Conservation (phyloP, 345 rosid species). For the Eucalyptus coolabah region DNA sequence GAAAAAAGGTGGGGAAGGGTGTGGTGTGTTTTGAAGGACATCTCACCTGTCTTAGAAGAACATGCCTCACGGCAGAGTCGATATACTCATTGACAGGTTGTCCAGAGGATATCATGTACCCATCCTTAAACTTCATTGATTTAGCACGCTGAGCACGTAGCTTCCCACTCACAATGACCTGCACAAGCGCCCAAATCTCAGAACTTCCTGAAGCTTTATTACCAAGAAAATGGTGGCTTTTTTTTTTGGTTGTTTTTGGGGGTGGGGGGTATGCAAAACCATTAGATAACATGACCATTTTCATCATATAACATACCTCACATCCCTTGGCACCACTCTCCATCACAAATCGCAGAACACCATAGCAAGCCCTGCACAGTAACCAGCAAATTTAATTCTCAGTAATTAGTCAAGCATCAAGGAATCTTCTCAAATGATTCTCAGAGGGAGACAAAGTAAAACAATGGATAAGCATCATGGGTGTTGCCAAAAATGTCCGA, state of each 20-base stretch:
- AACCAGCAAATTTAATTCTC: too few relatives aligned
- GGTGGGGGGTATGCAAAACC: not conserved
- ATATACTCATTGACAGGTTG: constrained; percentile 32
- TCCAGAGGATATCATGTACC: constrained; percentile 42
- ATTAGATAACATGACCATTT: not conserved
- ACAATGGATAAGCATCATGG: too few relatives aligned
- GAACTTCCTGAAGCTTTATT: not conserved
- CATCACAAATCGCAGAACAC: constrained; percentile 26
- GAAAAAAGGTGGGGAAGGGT: not conserved
- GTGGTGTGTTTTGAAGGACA: not conserved
- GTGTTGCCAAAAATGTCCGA: too few relatives aligned
- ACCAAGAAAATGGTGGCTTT: not conserved
- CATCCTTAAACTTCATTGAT: constrained; percentile 38
- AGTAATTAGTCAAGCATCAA: too few relatives aligned
- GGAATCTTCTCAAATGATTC: too few relatives aligned
- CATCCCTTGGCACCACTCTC: constrained; percentile 40
- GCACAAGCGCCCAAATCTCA: not conserved
- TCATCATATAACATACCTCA: constrained; percentile 1
- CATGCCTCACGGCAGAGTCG: constrained; percentile 40
- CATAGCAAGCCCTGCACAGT: not conserved
- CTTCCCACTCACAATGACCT: constrained; percentile 41
- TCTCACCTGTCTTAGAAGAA: constrained; percentile 30
- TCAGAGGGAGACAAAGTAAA: too few relatives aligned
- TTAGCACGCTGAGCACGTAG: constrained; percentile 29
- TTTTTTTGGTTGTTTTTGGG: too few relatives aligned